A percentile compares a stretch with the other conserved stretches of the same genome.
Evolutionary conservation across 768 basidiomycete species (phyloP).

Genomic region (Clitopilus passeckerianus): DNA sequence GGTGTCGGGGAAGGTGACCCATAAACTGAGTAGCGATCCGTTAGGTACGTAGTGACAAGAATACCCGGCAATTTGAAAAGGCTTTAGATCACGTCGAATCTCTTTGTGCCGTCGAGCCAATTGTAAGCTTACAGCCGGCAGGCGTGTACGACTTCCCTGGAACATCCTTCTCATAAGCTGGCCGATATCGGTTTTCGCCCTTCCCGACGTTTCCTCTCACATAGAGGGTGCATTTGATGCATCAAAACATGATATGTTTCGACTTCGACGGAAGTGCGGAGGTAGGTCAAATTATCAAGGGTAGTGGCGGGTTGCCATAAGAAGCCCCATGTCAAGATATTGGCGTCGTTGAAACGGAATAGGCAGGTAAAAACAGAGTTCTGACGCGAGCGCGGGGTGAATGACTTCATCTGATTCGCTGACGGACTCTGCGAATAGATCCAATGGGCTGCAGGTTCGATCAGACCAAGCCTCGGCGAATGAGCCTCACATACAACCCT

Average conservation of each 20-base stretch:
- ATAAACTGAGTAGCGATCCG: not conserved
- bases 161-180: not conserved
- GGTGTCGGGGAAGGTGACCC: not conserved
- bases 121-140: not conserved
- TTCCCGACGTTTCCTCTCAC: not conserved
- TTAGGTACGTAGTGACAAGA: too few species aligned
- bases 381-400: not conserved
- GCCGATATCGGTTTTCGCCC: not conserved
- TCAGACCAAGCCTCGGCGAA: not conserved
- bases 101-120: not conserved
- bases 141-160: not conserved
- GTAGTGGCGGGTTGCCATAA: not conserved
- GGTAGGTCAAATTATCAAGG: not conserved
- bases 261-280: not conserved
- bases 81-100: too few species aligned
- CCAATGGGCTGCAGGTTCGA: not conserved
- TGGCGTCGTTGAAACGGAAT: not conserved
- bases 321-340: not conserved
- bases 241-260: not conserved
- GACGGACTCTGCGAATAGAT: not conserved
- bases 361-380: not conserved
- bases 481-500: too few species aligned
- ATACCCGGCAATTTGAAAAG: too few species aligned
- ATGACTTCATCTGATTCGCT: not conserved
- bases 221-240: not conserved